Percentiles rank a stretch among this genome's conserved stretches.
Evolutionary conservation across 2,329 filamentous ascomycete genomes (phyloP).

Genomic region (Hypoxylon sp.): DNA sequence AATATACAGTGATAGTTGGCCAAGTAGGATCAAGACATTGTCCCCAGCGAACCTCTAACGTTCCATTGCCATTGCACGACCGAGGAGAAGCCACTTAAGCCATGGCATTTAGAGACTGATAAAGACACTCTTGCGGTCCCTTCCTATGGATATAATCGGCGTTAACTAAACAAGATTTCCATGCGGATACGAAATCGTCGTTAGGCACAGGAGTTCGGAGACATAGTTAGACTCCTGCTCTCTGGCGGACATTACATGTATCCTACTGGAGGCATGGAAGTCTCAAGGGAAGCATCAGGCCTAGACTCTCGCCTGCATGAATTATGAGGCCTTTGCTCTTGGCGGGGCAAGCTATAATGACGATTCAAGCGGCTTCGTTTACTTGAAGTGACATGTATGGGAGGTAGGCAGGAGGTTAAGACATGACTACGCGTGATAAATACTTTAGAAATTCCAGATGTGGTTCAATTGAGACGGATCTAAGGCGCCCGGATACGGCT

Average conservation of each 20-base stretch:
- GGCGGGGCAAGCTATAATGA: background rate
- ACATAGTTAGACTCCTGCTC: conserved; percentile 15
- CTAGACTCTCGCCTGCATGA: background rate
- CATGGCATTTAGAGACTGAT: background rate
- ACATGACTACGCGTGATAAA: no score
- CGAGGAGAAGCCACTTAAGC: background rate
- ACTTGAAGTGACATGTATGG: background rate
- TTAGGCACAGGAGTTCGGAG: background rate
- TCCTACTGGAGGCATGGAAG: background rate
- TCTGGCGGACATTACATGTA: background rate
- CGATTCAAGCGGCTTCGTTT: background rate
- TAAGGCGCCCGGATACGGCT: background rate
- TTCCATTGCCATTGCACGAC: background rate
- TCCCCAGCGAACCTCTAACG: no score
- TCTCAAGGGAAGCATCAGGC: background rate
- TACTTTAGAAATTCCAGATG: no score
- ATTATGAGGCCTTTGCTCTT: background rate
- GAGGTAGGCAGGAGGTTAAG: background rate
- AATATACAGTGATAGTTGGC: background rate
- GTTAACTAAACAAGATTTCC: background rate
- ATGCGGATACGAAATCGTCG: background rate
- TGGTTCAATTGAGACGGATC: no score
- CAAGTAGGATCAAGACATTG: background rate
- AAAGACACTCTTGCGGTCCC: background rate
- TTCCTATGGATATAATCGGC: background rate